Conservation (phyloP, 345 rosid species). For the Arabidopsis suecica region DNA sequence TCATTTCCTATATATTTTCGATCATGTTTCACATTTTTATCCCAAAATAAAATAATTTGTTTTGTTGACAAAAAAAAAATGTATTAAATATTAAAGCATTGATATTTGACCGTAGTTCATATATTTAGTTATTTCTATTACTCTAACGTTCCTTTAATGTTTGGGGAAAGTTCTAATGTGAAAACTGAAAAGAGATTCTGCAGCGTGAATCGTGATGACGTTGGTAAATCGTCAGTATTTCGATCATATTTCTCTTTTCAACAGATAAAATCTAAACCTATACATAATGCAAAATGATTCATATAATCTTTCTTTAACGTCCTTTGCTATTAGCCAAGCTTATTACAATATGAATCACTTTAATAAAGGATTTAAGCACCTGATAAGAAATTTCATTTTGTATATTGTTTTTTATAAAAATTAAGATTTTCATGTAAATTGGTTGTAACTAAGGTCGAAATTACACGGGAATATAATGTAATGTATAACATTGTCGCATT, state of each 20-base stretch:
- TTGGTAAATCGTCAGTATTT: conserved; percentile 26
- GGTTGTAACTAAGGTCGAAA: neutral
- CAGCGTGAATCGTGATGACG: conserved; percentile 35
- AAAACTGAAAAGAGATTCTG: neutral
- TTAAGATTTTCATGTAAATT: neutral
- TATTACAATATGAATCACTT: neutral
- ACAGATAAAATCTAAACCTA: neutral
- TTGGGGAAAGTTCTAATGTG: conserved; percentile 35
- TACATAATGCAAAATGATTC: neutral
- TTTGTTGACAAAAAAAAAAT: neutral
- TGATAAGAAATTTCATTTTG: neutral
- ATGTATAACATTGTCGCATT: conserved; percentile 1
- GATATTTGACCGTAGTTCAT: neutral
- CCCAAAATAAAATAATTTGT: neutral
- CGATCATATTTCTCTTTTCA: neutral
- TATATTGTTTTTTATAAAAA: neutral
- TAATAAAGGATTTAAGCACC: neutral
- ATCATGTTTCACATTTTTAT: neutral
- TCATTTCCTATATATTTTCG: neutral
- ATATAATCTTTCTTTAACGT: neutral
- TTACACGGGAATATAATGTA: neutral
- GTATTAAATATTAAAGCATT: neutral
- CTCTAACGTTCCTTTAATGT: conserved; percentile 1
- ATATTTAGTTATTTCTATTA: neutral
- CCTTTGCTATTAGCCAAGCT: neutral